phyloP scores from a whole-genome alignment of 2,329 filamentous ascomycete species.

The Diaporthe longicolla region DNA sequence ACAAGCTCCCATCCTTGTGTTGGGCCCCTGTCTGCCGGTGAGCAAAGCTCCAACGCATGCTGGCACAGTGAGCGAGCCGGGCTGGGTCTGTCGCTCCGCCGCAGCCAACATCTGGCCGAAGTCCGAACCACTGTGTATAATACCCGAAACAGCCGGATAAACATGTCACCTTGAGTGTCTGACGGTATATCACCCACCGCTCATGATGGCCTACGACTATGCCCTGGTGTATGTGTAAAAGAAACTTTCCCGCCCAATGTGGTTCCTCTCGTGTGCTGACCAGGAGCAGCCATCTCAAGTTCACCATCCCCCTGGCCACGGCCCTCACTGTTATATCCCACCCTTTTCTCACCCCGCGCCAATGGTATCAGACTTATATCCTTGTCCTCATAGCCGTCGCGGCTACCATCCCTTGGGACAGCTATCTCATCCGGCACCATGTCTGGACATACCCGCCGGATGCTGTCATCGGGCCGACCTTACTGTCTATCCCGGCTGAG shows the following conservation, averaged over 20 bases:
- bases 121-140: conserved; percentile 12
- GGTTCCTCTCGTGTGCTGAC: not conserved
- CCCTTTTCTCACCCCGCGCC: conserved; percentile 73
- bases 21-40: not conserved
- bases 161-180: conserved; percentile 28
- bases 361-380: conserved; percentile 73
- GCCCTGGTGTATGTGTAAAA: conserved; percentile 44
- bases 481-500: conserved; percentile 77
- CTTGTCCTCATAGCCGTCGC: conserved; percentile 74
- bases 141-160: not conserved
- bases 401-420: conserved; percentile 83
- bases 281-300: conserved; percentile 70
- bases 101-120: not conserved
- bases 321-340: conserved; percentile 70
- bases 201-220: conserved; percentile 47
- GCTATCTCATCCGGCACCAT: conserved; percentile 76
- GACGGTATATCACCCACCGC: not conserved
- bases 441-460: conserved; percentile 80
- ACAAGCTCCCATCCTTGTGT: not conserved
- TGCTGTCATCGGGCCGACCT: conserved; percentile 73
- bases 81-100: conserved; percentile 7
- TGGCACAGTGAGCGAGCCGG: conserved; percentile 5
- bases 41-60: not conserved
- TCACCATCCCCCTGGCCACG: conserved; percentile 75
- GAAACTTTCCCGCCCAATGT: not conserved